Conservation (phyloP, 345 rosid genomes). For the Abelmoschus esculentus region DNA sequence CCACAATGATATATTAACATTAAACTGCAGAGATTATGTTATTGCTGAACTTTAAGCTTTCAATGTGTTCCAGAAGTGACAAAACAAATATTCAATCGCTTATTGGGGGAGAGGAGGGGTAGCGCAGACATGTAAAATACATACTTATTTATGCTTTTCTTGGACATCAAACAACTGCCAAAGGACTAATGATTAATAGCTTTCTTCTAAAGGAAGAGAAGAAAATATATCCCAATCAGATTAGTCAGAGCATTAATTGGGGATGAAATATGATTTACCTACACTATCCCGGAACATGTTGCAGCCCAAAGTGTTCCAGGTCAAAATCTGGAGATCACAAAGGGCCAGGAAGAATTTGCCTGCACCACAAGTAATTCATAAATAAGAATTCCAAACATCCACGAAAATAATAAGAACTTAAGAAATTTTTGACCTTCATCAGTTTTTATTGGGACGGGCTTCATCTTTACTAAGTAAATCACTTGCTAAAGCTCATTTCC, state of each 20-base stretch:
- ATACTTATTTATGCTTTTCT: neutral
- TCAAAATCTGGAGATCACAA: slow-evolving; percentile 46
- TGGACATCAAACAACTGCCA: neutral
- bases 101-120: neutral
- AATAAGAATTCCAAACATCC: slow-evolving; percentile 21
- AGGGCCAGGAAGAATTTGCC: slow-evolving; percentile 46
- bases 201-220: neutral
- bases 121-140: neutral
- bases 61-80: neutral
- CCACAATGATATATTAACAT: slow-evolving; percentile 27
- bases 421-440: slow-evolving; percentile 33
- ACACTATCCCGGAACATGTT: slow-evolving; percentile 36
- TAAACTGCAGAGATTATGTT: neutral
- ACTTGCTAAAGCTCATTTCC: slow-evolving; percentile 70
- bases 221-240: neutral
- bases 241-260: neutral
- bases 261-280: slow-evolving; percentile 29
- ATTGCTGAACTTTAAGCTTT: neutral
- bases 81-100: neutral
- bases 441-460: slow-evolving; percentile 29
- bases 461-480: slow-evolving; percentile 31
- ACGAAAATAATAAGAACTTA: neutral
- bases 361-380: slow-evolving; percentile 33
- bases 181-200: neutral
- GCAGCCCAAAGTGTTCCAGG: slow-evolving; percentile 58